Conservation (phyloP, 345 rosid genomes). For the Eucalyptus globulus region DNA sequence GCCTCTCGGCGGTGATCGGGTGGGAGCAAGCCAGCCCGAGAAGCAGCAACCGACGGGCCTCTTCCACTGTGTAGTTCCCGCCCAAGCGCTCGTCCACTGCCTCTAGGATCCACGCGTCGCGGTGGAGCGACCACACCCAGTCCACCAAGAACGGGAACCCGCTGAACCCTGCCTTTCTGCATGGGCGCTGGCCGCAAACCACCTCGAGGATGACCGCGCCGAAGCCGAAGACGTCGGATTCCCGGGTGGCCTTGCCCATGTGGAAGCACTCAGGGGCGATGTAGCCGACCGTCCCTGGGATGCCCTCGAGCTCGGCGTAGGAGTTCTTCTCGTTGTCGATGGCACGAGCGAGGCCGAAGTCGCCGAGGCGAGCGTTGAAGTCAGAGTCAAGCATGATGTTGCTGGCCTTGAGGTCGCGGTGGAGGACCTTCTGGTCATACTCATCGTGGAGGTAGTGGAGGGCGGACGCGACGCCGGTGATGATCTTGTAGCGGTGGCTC, state of each 20-base stretch:
- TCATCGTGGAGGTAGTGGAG: constrained; percentile 53
- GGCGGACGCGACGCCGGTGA: constrained; percentile 38
- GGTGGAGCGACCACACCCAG: constrained; percentile 48
- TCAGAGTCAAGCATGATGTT: constrained; percentile 41
- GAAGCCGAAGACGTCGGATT: constrained; percentile 45
- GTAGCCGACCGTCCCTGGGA: constrained; percentile 44
- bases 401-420: constrained; percentile 61
- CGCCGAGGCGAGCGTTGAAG: constrained; percentile 50
- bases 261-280: constrained; percentile 50
- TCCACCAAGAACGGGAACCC: constrained; percentile 17
- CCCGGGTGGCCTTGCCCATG: constrained; percentile 33
- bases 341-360: constrained; percentile 46
- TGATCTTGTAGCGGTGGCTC: constrained; percentile 27
- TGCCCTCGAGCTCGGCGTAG: constrained; percentile 37
- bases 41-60: constrained; percentile 23
- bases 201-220: constrained; percentile 45
- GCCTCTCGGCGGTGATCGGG: constrained; percentile 36
- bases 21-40: constrained; percentile 42
- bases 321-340: constrained; percentile 40
- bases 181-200: constrained; percentile 41
- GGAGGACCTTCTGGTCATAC: constrained; percentile 48
- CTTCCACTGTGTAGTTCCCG: constrained; percentile 10
- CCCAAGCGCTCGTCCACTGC: constrained; percentile 31
- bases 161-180: constrained; percentile 5
- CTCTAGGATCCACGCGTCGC: constrained; percentile 26